These are phyloP conservation scores for Pouteria campechiana DNA, from an alignment of 179 eudicot species.

Conservation along the genomic window DNA sequence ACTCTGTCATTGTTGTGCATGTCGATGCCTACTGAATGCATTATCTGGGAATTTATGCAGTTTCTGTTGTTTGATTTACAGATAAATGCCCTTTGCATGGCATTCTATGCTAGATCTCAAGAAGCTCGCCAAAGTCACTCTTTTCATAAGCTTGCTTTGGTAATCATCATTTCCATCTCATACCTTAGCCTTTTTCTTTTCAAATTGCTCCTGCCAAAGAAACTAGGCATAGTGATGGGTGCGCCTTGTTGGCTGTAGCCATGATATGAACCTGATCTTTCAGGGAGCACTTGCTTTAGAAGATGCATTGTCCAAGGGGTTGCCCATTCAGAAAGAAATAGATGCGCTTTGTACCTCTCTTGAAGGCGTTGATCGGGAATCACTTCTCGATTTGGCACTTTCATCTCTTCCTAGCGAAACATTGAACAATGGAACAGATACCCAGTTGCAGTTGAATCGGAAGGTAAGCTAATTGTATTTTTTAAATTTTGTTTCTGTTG, in stretches of 20 bases:
- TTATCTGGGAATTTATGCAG: constrained; percentile 1
- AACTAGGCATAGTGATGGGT: constrained; percentile 1
- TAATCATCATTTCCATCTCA: constrained; percentile 14
- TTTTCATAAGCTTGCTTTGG: constrained; percentile 90
- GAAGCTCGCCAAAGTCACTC: constrained; percentile 97
- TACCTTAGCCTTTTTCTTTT: neutral
- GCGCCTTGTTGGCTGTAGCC: constrained; percentile 4
- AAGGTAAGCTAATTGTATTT: constrained; percentile 61
- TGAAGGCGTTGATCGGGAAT: constrained; percentile 59
- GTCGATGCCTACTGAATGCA: too few species aligned
- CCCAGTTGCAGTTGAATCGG: constrained; percentile 49
- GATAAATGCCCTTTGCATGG: constrained; percentile 96
- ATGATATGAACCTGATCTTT: constrained; percentile 1
- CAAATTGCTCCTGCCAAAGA: neutral
- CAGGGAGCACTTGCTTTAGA: constrained; percentile 92
- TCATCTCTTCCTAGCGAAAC: constrained; percentile 88
- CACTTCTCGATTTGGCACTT: constrained; percentile 63
- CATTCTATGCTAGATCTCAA: constrained; percentile 93
- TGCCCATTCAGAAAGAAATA: constrained; percentile 73
- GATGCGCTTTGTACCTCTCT: constrained; percentile 39
- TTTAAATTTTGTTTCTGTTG: too few species aligned
- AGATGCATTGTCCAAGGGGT: constrained; percentile 86
- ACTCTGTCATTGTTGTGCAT: too few species aligned
- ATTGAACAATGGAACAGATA: constrained; percentile 55
- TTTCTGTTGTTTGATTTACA: constrained; percentile 23